Base-by-base conservation (phyloP, 2,329 filamentous ascomycete genomes). In the Akanthomyces muscarius region DNA sequence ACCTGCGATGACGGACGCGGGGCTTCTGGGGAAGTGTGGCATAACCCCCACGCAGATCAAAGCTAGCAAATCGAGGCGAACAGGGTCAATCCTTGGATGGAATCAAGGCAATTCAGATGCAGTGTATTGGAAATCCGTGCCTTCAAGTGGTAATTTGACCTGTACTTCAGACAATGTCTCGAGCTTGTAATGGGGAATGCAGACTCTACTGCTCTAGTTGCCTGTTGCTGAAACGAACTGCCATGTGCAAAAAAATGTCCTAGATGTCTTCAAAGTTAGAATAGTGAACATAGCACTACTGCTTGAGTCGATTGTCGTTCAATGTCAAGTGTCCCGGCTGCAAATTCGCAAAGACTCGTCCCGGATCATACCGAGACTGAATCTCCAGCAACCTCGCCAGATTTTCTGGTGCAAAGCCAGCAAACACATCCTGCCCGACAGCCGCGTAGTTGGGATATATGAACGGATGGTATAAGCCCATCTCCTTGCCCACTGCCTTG, bases 361-460 rank as follows among this genome's bases (percentile, higher is more conserved):
- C 36, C 30, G 47, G 36, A 44, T 61, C 47, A 18, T 61, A 53
- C 6, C 36, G 36, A 13, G 38, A 8, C 48, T 61, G 47, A 61
- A 53, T 45, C 4, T 51, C 47, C 14, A 33, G 45, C 33, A 52
- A 25, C 30, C 57, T 13, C 47, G 45, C 21, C 25, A 61, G 38
- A 5, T 23, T 42, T 1, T 25, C 58, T 5, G 23, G 48, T 16
- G 36, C 23, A 25, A 33, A 44, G 8, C 47, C 58, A 2, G 48
- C 33, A 47, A 52, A 61, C 8, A 61, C 48, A 13, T 61, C 25
- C 23, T 61, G 48, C 8, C 23, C 47, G 10, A 16, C 30, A 4
- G 56, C 47, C 4, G 45, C 57, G 11, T 61, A 61, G 48, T 61
- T 61, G 33, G 33, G 33, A 45, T 61, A 61, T 23, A 61, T 52